A percentile compares a stretch with the other conserved stretches of the same genome.
phyloP scores from a whole-genome alignment of 2,329 filamentous ascomycete genomes.

The Orbilia ellipsospora region DNA sequence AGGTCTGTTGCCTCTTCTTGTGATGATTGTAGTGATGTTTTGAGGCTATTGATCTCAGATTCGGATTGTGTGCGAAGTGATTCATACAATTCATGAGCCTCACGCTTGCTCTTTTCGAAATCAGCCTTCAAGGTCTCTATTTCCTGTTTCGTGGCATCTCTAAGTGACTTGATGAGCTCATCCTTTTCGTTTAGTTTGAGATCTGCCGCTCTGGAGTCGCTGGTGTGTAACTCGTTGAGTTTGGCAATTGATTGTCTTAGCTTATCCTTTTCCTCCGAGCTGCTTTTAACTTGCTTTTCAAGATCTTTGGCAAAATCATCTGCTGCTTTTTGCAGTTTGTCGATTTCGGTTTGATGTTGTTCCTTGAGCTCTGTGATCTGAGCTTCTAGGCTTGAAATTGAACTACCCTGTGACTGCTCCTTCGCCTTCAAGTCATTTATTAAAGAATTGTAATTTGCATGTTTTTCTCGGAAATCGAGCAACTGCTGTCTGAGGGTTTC shows the following conservation, averaged over 20 bases:
- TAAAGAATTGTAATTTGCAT: constrained; percentile 43
- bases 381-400: constrained; percentile 34
- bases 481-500: constrained; percentile 43
- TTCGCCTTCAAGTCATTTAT: constrained; percentile 25
- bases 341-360: constrained; percentile 48
- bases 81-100: constrained; percentile 33
- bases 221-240: constrained; percentile 38
- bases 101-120: constrained; percentile 37
- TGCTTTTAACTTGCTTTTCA: constrained; percentile 32
- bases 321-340: constrained; percentile 35
- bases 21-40: constrained; percentile 20
- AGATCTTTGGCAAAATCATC: constrained; percentile 39
- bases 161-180: constrained; percentile 37
- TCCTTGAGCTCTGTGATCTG: constrained; percentile 43
- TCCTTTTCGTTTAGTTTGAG: constrained; percentile 33
- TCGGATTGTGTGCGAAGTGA: constrained; percentile 22
- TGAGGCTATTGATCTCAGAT: constrained; percentile 30
- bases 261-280: constrained; percentile 39
- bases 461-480: constrained; percentile 40
- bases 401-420: constrained; percentile 42
- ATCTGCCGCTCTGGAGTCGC: constrained; percentile 21
- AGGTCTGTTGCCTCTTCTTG: constrained; percentile 26
- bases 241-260: constrained; percentile 35
- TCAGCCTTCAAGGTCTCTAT: constrained; percentile 41
- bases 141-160: constrained; percentile 41